These are phyloP conservation scores for Daldinia vernicosa DNA, from an alignment of 495 filamentous ascomycete genomes.

Conservation along the genomic window DNA sequence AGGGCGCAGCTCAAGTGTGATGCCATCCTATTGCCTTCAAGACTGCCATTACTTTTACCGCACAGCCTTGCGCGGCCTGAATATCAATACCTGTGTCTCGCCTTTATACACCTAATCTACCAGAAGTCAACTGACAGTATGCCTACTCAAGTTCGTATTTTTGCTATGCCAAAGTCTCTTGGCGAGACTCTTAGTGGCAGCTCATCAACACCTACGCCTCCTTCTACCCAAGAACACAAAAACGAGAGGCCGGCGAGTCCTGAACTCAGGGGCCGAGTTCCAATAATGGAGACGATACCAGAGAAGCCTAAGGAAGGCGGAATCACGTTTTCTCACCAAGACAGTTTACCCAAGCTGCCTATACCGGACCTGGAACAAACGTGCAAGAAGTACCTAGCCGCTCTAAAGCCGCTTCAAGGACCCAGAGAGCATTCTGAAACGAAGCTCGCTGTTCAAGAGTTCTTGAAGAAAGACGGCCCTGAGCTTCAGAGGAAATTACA, in stretches of 20 bases:
- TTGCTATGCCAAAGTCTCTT: slow-evolving; percentile 75
- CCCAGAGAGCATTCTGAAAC: slow-evolving; percentile 85
- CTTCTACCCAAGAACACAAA: slow-evolving; percentile 46
- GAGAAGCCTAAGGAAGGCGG: slow-evolving; percentile 62
- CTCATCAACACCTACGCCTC: slow-evolving; percentile 43
- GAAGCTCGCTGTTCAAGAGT: slow-evolving; percentile 81
- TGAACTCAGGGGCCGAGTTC: slow-evolving; percentile 39
- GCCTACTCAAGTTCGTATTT: slow-evolving; percentile 66
- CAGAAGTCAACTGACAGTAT: slow-evolving; percentile 53
- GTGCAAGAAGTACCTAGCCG: slow-evolving; percentile 79
- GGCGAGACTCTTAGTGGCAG: slow-evolving; percentile 66
- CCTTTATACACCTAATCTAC: slow-evolving; percentile 71
- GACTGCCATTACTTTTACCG: slow-evolving; percentile 94
- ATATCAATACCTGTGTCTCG: slow-evolving; percentile 78
- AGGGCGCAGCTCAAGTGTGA: slow-evolving; percentile 56
- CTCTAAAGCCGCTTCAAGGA: slow-evolving; percentile 83
- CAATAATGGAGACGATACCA: slow-evolving; percentile 51
- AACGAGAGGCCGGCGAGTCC: slow-evolving; percentile 43
- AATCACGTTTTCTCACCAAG: slow-evolving; percentile 89
- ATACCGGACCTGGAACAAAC: slow-evolving; percentile 90
- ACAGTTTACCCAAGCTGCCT: slow-evolving; percentile 88
- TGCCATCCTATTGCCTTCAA: slow-evolving; percentile 85
- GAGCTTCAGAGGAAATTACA: slow-evolving; percentile 88
- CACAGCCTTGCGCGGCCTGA: slow-evolving; percentile 82
- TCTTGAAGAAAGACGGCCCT: slow-evolving; percentile 83